These are phyloP conservation scores for Gregarina niphandrodes DNA, from an alignment of 169 alveolate species.

Conservation along the genomic window DNA sequence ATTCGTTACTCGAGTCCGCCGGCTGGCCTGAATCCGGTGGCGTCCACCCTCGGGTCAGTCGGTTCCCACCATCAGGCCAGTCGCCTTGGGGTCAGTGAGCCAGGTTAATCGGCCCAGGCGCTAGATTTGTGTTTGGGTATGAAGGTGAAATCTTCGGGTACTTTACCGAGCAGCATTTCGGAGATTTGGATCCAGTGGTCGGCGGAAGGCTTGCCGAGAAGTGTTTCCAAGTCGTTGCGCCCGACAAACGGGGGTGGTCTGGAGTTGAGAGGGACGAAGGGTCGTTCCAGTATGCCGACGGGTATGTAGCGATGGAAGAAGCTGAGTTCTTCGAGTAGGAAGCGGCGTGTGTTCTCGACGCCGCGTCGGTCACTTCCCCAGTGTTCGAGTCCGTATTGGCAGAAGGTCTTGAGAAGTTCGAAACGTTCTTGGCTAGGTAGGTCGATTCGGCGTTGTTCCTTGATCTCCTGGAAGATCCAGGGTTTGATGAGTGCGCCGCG, in stretches of 20 bases:
- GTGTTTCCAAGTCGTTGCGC: conserved; percentile 42
- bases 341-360: conserved; percentile 40
- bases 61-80: no score
- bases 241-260: conserved; percentile 41
- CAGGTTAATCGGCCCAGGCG: background rate
- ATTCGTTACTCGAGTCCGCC: no score
- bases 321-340: conserved; percentile 41
- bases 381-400: conserved; percentile 36
- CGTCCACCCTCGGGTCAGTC: no score
- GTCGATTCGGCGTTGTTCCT: conserved; percentile 41
- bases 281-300: conserved; percentile 30
- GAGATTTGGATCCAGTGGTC: conserved; percentile 41
- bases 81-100: no score
- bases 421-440: conserved; percentile 44
- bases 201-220: conserved; percentile 23
- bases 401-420: conserved; percentile 33
- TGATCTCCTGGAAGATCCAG: conserved; percentile 39
- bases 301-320: conserved; percentile 47
- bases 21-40: no score
- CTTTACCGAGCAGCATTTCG: conserved; percentile 47
- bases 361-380: conserved; percentile 59
- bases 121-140: conserved; percentile 42
- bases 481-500: conserved; percentile 56
- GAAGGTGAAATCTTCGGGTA: conserved; percentile 35
- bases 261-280: conserved; percentile 29